A percentile compares a stretch with the other conserved stretches of the same genome.
These are phyloP conservation scores for Aspergillus avenaceus DNA, from an alignment of 495 filamentous ascomycete species.

Conservation along the genomic window DNA sequence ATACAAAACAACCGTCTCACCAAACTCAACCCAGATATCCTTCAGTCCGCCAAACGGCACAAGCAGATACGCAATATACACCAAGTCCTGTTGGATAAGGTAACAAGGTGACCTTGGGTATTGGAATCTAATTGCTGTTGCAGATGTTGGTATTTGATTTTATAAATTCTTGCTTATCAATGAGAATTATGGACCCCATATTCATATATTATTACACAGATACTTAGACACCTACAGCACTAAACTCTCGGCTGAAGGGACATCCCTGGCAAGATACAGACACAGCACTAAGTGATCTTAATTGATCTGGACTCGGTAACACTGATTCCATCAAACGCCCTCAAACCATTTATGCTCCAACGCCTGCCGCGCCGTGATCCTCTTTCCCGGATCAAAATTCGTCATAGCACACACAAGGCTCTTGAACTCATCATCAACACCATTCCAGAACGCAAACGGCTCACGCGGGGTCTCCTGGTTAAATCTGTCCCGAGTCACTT, in stretches of 20 bases:
- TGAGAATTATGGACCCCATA: no score
- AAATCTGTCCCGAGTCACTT: constrained; percentile 33
- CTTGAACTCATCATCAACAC: constrained; percentile 31
- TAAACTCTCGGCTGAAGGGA: no score
- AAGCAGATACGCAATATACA: background rate
- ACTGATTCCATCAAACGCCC: constrained; percentile 13
- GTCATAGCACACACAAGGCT: constrained; percentile 19
- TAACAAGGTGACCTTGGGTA: no score
- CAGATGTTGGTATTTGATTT: no score
- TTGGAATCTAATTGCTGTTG: no score
- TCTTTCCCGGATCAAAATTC: constrained; percentile 20
- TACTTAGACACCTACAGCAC: no score
- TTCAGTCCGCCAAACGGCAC: background rate
- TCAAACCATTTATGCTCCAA: constrained; percentile 26
- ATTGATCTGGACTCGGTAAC: no score
- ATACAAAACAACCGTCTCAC: background rate
- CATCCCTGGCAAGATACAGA: no score
- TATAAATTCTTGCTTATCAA: no score
- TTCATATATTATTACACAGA: no score
- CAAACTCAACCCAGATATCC: background rate
- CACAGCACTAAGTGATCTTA: no score
- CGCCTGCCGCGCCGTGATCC: constrained; percentile 20
- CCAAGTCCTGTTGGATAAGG: no score
- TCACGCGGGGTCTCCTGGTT: constrained; percentile 27
- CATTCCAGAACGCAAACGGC: constrained; percentile 28